These are phyloP conservation scores for Globisporangium echinulatum DNA, from an alignment of 352 stramenopile species.

Conservation along the genomic window DNA sequence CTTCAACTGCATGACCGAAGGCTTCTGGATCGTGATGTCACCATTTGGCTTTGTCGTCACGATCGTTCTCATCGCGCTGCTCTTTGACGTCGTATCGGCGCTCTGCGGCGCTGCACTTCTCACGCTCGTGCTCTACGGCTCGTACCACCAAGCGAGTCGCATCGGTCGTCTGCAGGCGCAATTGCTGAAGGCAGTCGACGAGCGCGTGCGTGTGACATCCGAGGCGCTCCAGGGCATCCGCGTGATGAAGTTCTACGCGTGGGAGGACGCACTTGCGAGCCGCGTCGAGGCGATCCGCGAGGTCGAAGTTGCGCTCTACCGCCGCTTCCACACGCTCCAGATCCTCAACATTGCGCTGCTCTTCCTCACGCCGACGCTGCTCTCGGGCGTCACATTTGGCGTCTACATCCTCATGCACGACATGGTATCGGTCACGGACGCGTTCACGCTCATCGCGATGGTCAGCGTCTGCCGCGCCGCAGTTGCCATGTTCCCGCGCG, in stretches of 20 bases:
- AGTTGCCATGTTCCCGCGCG: slow-evolving; percentile 21
- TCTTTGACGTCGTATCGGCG: slow-evolving; percentile 8
- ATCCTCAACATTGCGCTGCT: slow-evolving; percentile 54
- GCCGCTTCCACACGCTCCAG: slow-evolving; percentile 50
- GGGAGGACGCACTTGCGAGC: slow-evolving; percentile 18
- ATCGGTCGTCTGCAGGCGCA: slow-evolving; percentile 4
- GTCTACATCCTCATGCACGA: slow-evolving; percentile 36
- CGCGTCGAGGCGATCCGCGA: slow-evolving; percentile 16
- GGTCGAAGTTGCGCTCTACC: slow-evolving; percentile 48
- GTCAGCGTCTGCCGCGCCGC: slow-evolving; percentile 28
- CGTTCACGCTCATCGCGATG: slow-evolving; percentile 29
- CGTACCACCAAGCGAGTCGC: neutral
- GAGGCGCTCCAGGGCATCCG: slow-evolving; percentile 72
- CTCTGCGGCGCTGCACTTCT: slow-evolving; percentile 1
- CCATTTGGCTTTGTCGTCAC: slow-evolving; percentile 12
- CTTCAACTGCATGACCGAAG: slow-evolving; percentile 13
- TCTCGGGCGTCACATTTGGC: slow-evolving; percentile 33
- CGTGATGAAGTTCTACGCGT: slow-evolving; percentile 73
- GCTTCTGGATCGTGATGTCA: slow-evolving; percentile 4
- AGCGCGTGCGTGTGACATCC: neutral
- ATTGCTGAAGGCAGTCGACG: slow-evolving; percentile 10
- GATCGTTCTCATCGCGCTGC: slow-evolving; percentile 14
- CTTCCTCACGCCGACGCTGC: slow-evolving; percentile 41
- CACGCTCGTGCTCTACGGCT: slow-evolving; percentile 5
- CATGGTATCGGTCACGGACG: slow-evolving; percentile 36